These are phyloP conservation scores for Peronospora belbahrii DNA, from an alignment of 352 stramenopile species.

Conservation along the genomic window DNA sequence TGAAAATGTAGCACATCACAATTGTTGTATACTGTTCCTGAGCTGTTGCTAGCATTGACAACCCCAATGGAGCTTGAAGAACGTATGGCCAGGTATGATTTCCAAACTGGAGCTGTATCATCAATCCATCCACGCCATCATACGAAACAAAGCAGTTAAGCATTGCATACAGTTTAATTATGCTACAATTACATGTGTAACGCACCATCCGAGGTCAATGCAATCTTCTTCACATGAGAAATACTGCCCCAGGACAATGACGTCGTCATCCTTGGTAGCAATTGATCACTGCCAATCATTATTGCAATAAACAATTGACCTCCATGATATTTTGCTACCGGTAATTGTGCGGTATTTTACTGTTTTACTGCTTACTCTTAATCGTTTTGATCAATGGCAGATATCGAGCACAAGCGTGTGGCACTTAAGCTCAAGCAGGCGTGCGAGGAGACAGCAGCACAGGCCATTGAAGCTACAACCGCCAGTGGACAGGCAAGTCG, in stretches of 20 bases:
- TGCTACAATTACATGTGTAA: too few species aligned
- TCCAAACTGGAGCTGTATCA: constrained; percentile 59
- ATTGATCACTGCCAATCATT: constrained; percentile 6
- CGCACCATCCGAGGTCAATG: constrained; percentile 21
- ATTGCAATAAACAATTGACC: background rate
- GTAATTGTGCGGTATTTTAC: too few species aligned
- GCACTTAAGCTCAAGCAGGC: constrained; percentile 68
- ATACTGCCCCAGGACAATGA: constrained; percentile 8
- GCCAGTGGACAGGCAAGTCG: constrained; percentile 58
- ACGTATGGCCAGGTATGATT: constrained; percentile 48
- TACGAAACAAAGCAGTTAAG: constrained; percentile 3
- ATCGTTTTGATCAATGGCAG: constrained; percentile 27
- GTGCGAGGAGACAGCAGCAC: constrained; percentile 73
- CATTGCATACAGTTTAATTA: background rate
- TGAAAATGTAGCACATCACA: background rate
- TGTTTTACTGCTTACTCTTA: background rate
- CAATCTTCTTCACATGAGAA: constrained; percentile 25
- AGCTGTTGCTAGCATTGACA: constrained; percentile 1
- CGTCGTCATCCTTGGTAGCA: constrained; percentile 11
- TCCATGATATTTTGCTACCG: too few species aligned
- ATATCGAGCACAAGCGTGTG: constrained; percentile 58
- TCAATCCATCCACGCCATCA: background rate
- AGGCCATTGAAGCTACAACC: constrained; percentile 68
- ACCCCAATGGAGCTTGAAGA: constrained; percentile 14
- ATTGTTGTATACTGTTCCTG: background rate